A percentile compares a stretch with the other conserved stretches of the same genome.
phyloP scores from a whole-genome alignment of 495 filamentous ascomycete genomes.

The Daldinia concentrica region DNA sequence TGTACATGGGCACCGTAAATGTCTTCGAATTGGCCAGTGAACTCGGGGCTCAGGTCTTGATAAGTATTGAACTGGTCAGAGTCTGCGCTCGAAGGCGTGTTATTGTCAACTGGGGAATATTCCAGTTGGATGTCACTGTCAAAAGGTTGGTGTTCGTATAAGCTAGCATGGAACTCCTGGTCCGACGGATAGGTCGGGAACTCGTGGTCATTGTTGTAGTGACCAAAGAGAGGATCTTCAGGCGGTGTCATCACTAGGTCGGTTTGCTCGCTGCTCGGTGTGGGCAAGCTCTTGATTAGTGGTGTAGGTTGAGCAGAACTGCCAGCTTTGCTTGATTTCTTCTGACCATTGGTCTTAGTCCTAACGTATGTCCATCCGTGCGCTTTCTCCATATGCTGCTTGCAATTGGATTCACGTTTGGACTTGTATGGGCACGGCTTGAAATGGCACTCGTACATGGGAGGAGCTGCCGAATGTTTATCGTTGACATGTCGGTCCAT shows the following conservation, averaged over 20 bases:
- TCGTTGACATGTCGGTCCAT: conserved; percentile 94
- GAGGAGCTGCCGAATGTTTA: conserved; percentile 83
- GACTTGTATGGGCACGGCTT: conserved; percentile 90
- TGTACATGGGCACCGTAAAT: conserved; percentile 63
- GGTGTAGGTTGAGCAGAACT: conserved; percentile 63
- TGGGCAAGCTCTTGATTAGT: conserved; percentile 63
- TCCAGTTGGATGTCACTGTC: conserved; percentile 59
- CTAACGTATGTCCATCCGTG: conserved; percentile 90
- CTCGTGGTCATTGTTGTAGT: conserved; percentile 46
- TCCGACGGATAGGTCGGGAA: conserved; percentile 55
- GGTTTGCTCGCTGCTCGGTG: conserved; percentile 55
- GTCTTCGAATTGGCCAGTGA: conserved; percentile 62
- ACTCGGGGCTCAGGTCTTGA: conserved; percentile 56
- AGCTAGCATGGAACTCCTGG: conserved; percentile 48
- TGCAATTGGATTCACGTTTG: conserved; percentile 97
- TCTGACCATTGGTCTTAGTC: conserved; percentile 87
- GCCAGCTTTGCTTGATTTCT: conserved; percentile 55
- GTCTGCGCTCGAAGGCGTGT: conserved; percentile 58
- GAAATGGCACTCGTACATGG: conserved; percentile 83
- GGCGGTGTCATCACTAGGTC: conserved; percentile 55
- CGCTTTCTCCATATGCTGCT: conserved; percentile 99
- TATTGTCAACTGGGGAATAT: conserved; percentile 59
- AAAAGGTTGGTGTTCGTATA: conserved; percentile 44
- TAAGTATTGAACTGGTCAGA: conserved; percentile 58
- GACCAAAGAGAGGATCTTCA: conserved; percentile 49